These are phyloP conservation scores for Carex kokanica DNA, from an alignment of 176 grass and related monocot genomes.

Conservation along the genomic window DNA sequence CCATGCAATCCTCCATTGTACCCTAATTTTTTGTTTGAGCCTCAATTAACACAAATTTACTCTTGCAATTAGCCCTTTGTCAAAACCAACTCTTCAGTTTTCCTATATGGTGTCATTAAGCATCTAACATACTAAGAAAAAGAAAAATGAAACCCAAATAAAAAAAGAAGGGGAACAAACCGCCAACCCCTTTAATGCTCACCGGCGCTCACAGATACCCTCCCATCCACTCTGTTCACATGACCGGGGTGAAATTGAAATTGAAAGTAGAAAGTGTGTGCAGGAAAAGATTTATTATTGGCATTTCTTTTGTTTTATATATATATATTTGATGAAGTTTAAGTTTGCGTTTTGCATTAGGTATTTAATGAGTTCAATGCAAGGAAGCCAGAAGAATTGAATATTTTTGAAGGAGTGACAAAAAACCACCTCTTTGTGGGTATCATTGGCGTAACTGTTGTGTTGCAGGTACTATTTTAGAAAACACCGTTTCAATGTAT, in stretches of 20 bases:
- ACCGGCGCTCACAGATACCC: background rate
- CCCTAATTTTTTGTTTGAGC: background rate
- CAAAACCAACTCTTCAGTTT: background rate
- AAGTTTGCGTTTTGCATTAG: conserved; percentile 28
- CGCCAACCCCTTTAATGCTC: background rate
- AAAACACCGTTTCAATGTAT: conserved; percentile 1
- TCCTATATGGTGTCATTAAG: background rate
- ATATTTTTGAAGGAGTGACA: conserved; percentile 69
- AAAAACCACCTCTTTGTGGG: conserved; percentile 69
- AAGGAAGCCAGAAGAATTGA: conserved; percentile 77
- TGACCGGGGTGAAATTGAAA: background rate
- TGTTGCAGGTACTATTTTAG: conserved; percentile 59
- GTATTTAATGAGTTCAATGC: conserved; percentile 96
- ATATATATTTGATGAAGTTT: conserved; percentile 16
- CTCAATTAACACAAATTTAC: background rate
- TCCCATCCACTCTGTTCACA: background rate
- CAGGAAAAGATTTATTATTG: conserved; percentile 3
- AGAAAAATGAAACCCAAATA: background rate
- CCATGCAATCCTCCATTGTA: background rate
- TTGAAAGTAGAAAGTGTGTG: background rate
- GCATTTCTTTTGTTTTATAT: background rate
- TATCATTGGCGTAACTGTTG: conserved; percentile 53
- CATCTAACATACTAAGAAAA: background rate
- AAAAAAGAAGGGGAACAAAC: background rate
- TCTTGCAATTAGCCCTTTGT: background rate